Evolutionary conservation across 1,284 basidiomycete species (phyloP), one percentile per base, ranked within the genome.

Genomic region (Tilletiopsis washingtonensis): DNA sequence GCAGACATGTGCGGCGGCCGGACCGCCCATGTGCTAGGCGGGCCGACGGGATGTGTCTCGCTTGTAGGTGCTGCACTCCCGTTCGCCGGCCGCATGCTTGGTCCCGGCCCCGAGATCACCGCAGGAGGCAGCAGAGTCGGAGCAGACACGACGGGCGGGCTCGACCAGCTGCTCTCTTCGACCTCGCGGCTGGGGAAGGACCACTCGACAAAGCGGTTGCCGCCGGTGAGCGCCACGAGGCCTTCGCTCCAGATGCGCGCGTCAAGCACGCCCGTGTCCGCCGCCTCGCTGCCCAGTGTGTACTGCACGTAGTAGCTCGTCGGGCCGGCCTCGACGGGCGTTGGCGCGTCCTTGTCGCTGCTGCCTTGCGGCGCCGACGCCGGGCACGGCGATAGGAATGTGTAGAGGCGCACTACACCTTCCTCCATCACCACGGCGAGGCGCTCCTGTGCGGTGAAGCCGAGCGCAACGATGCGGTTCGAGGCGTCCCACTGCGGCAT

Each of bases 371-470:
- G 38, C 34, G 25, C 53, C 23, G 5, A 52, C 24, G 48, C 48
- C 26, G 59, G 65, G 32, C 51, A 62, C 4, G 56, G 65, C 7
- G 48, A 64, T 25, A 74, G 73, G 19, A 96, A 78, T 72, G 91
- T 84, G 71, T 97, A 96, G 17, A 96, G 70, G 37, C 93, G 81
- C 71, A 94, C 96, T 7, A 81, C 79, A 15, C 93, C 93, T 64
- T 96, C 90, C 73, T 94, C 90, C 61, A 91, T 89, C 25, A 98
- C 76, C 5, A 93, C 81, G 0, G 85, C 83, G 29, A 97, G 80
- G 45, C 83, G 80, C 64, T 93, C 88, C 60, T 86, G 82, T 14
- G 75, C 57, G 0, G 86, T 87, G 84, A 88, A 91, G 24, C 88
- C 88, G 61, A 91, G 84, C 23, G 81, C 81, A 46, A 90, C 75